These are phyloP conservation scores for Articulospora tetracladia DNA, from an alignment of 495 filamentous ascomycete genomes.

Conservation along the genomic window DNA sequence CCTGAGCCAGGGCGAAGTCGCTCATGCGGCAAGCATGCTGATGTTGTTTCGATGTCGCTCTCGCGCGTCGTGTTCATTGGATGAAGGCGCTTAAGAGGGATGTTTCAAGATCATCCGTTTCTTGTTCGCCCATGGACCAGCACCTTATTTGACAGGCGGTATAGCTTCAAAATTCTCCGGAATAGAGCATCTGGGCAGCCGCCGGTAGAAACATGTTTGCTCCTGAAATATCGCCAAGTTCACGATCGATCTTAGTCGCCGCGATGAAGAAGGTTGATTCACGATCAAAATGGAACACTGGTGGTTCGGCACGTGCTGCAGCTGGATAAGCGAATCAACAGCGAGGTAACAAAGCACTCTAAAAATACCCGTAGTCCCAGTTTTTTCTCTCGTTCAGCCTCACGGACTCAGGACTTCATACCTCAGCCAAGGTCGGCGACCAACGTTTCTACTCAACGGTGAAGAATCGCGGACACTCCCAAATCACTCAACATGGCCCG, in stretches of 20 bases:
- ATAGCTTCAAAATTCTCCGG: background rate
- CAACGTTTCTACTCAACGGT: background rate
- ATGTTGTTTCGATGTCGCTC: slow-evolving; percentile 8
- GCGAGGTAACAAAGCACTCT: background rate
- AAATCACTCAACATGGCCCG: slow-evolving; percentile 64
- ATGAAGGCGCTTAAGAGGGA: slow-evolving; percentile 12
- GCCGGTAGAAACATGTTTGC: background rate
- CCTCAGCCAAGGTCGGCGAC: slow-evolving; percentile 12
- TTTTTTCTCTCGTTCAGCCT: background rate
- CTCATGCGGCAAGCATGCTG: slow-evolving; percentile 5
- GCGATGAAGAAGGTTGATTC: background rate
- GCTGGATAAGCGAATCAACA: background rate
- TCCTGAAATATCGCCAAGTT: background rate
- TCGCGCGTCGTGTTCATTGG: slow-evolving; percentile 15
- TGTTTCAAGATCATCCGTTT: slow-evolving; percentile 19
- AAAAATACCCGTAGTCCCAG: background rate
- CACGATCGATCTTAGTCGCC: background rate
- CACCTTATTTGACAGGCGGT: background rate
- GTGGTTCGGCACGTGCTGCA: background rate
- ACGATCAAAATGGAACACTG: background rate
- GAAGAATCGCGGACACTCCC: slow-evolving; percentile 14
- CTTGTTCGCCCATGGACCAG: background rate
- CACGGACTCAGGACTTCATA: background rate
- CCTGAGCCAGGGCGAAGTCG: slow-evolving; percentile 10
- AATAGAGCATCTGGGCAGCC: too few relatives aligned